These are phyloP conservation scores for Fennellomyces sp. DNA, from an alignment of 371 early-diverging fungal genomes.

Conservation along the genomic window DNA sequence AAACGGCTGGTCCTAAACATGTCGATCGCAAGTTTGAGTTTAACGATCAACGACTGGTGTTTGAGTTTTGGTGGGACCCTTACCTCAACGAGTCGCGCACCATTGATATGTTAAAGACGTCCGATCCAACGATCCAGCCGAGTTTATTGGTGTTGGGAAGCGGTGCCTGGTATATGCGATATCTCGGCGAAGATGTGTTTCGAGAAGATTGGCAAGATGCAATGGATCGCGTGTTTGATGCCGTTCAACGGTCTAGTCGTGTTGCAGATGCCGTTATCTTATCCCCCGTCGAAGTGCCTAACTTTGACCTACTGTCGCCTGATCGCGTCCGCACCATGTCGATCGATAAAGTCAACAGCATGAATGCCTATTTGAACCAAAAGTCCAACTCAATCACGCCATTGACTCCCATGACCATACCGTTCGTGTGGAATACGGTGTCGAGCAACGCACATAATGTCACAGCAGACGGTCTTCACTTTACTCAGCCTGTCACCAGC, in stretches of 20 bases:
- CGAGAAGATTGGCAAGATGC: constrained; percentile 46
- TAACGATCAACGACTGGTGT: constrained; percentile 26
- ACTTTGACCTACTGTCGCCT: constrained; percentile 31
- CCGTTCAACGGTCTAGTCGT: constrained; percentile 17
- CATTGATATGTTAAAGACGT: constrained; percentile 14
- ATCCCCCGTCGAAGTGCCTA: constrained; percentile 40
- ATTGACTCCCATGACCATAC: constrained; percentile 39
- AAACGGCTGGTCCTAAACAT: constrained; percentile 31
- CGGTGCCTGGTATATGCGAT: constrained; percentile 64
- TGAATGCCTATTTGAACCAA: constrained; percentile 57
- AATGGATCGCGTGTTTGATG: constrained; percentile 45
- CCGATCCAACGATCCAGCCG: constrained; percentile 27
- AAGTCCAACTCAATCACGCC: constrained; percentile 3
- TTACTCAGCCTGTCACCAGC: constrained; percentile 39
- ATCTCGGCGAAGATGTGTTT: constrained; percentile 36
- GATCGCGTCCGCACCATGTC: constrained; percentile 43
- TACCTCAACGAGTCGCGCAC: constrained; percentile 57
- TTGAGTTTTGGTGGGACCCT: constrained; percentile 74
- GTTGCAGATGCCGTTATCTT: constrained; percentile 41
- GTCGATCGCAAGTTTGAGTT: constrained; percentile 29
- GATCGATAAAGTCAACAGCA: constrained; percentile 44
- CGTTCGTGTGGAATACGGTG: constrained; percentile 59
- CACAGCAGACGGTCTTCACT: constrained; percentile 71
- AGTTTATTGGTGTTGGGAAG: constrained; percentile 56
- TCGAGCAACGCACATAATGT: constrained; percentile 27